Evolutionary conservation across 768 basidiomycete genomes (phyloP).

Genomic region (Boletus tylopilopsis): DNA sequence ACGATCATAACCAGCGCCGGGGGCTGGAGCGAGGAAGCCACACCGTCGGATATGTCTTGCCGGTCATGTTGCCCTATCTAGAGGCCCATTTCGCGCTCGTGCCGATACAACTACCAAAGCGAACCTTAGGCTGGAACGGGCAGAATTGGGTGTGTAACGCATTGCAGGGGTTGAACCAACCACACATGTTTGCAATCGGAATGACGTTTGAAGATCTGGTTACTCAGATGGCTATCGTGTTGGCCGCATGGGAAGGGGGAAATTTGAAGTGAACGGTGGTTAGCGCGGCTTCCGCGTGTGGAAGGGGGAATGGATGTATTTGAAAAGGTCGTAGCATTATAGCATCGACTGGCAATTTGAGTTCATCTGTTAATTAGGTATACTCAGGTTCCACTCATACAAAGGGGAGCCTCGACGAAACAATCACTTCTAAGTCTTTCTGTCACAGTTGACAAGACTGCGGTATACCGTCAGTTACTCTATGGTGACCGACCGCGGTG

Average conservation of each 20-base stretch:
- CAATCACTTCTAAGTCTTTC: too few relatives aligned
- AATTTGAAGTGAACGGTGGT: neutral
- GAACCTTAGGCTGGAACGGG: neutral
- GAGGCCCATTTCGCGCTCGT: constrained; percentile 4
- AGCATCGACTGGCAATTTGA: too few relatives aligned
- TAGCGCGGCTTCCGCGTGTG: neutral
- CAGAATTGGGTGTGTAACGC: constrained; percentile 7
- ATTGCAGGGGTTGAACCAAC: constrained; percentile 2
- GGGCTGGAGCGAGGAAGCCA: constrained; percentile 8
- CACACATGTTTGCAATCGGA: neutral
- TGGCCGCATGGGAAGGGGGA: neutral
- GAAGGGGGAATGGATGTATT: neutral
- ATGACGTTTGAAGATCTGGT: neutral
- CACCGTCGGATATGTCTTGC: constrained; percentile 8
- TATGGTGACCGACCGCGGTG: too few relatives aligned
- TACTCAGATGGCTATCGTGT: constrained; percentile 9
- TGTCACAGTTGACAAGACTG: too few relatives aligned
- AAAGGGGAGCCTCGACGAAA: too few relatives aligned
- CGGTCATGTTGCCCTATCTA: neutral
- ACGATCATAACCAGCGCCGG: neutral
- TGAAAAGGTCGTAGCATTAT: neutral
- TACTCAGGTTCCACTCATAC: too few relatives aligned
- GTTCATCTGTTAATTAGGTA: too few relatives aligned
- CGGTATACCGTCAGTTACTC: too few relatives aligned
- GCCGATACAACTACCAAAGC: neutral